phyloP scores from a whole-genome alignment of 2,329 filamentous ascomycete genomes.

The Aureobasidium sp. region DNA sequence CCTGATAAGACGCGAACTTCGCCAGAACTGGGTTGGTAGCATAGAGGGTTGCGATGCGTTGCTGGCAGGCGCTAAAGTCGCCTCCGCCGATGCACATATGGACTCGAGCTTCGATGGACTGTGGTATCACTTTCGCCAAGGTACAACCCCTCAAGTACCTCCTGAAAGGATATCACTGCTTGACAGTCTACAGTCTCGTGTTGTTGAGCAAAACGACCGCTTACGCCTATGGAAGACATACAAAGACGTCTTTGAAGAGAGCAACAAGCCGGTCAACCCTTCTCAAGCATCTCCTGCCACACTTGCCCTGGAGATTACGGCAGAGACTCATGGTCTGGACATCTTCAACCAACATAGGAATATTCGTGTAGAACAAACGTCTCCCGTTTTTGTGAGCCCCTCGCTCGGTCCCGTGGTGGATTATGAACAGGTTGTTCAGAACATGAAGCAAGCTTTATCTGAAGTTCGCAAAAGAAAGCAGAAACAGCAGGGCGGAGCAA shows the following conservation, averaged over 20 bases:
- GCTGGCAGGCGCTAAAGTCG: conserved; percentile 56
- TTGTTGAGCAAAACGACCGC: conserved; percentile 59
- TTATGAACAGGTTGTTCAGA: conserved; percentile 29
- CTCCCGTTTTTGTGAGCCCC: conserved; percentile 17
- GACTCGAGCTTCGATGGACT: conserved; percentile 61
- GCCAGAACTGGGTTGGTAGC: conserved; percentile 72
- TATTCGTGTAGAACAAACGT: neutral
- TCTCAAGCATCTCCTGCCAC: neutral
- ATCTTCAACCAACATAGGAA: conserved; percentile 11
- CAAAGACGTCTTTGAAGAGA: neutral
- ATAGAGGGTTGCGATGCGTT: conserved; percentile 67
- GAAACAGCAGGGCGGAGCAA: neutral
- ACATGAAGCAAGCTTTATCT: conserved; percentile 29
- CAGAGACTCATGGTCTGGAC: neutral
- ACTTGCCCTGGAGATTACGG: neutral
- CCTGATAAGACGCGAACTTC: conserved; percentile 51
- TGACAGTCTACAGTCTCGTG: conserved; percentile 62
- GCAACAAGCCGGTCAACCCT: neutral
- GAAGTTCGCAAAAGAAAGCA: neutral
- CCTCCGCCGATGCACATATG: conserved; percentile 56
- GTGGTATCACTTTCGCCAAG: conserved; percentile 55
- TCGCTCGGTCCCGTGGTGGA: conserved; percentile 3
- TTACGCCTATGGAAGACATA: conserved; percentile 67
- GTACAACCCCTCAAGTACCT: conserved; percentile 39
- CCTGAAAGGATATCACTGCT: conserved; percentile 35